Evolutionary conservation across 2,329 filamentous ascomycete species (phyloP).

Genomic region (Whalleya microplaca): DNA sequence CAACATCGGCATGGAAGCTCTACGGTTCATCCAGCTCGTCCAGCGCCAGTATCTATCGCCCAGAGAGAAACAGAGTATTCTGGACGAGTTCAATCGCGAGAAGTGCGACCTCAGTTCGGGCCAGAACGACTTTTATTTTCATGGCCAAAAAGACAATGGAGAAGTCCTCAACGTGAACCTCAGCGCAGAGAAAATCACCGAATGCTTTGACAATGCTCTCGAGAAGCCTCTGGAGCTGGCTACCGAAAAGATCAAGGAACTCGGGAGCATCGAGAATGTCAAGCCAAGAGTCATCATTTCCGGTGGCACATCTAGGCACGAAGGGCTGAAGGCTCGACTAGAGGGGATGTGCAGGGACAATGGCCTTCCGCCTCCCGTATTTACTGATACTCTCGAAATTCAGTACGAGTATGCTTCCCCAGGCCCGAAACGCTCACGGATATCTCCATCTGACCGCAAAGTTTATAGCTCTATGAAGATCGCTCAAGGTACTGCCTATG

Average conservation of each 20-base stretch:
- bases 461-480: conserved; percentile 12
- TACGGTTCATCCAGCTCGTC: neutral
- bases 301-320: conserved; percentile 6
- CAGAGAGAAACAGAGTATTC: conserved; percentile 3
- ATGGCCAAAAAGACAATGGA: neutral
- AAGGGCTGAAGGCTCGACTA: conserved; percentile 2
- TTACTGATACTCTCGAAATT: conserved; percentile 1
- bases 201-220: conserved; percentile 8
- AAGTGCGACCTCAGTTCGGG: neutral
- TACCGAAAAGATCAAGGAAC: neutral
- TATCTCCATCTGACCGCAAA: neutral
- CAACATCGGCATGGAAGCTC: neutral
- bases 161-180: neutral
- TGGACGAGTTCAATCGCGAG: conserved; percentile 4
- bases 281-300: conserved; percentile 9
- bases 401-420: neutral
- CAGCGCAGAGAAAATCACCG: neutral
- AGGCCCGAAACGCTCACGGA: neutral
- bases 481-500: conserved; percentile 15
- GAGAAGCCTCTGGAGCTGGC: conserved; percentile 1
- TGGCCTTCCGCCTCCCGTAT: conserved; percentile 3
- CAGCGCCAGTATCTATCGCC: neutral
- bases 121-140: no score
- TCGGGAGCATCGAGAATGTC: neutral
- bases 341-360: neutral